phyloP scores from a whole-genome alignment of 768 basidiomycete genomes.

The Phaeotremella fagi region DNA sequence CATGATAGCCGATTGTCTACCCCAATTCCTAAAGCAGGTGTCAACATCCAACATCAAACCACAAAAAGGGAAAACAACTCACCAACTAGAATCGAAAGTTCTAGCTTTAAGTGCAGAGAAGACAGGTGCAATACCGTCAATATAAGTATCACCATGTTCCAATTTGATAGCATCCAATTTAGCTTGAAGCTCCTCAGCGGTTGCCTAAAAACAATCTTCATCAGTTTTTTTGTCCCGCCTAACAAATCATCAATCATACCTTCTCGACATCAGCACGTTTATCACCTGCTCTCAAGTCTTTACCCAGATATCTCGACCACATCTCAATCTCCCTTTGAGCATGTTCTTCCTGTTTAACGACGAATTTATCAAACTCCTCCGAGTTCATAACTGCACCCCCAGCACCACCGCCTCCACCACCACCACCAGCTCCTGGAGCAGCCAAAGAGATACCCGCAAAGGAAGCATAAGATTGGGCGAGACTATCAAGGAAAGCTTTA shows the following conservation, averaged over 20 bases:
- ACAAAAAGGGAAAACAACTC: neutral
- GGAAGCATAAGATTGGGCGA: constrained; percentile 79
- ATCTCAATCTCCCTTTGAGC: constrained; percentile 90
- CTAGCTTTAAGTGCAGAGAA: constrained; percentile 96
- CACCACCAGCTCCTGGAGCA: constrained; percentile 61
- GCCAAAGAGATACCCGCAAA: constrained; percentile 81
- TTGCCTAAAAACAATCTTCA: constrained; percentile 19
- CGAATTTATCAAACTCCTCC: constrained; percentile 96
- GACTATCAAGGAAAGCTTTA: constrained; percentile 83
- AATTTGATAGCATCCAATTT: constrained; percentile 79
- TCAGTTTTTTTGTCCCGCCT: neutral
- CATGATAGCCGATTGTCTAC: constrained; percentile 86
- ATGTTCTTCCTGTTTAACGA: constrained; percentile 84
- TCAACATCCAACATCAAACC: neutral
- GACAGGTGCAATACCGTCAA: constrained; percentile 88
- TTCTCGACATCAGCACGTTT: constrained; percentile 84
- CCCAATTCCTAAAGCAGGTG: constrained; percentile 65
- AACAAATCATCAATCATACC: constrained; percentile 49
- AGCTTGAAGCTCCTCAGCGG: constrained; percentile 61
- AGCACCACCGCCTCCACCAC: constrained; percentile 57
- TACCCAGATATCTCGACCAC: constrained; percentile 92
- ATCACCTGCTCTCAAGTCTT: constrained; percentile 88
- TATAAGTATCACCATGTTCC: constrained; percentile 90
- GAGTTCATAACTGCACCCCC: constrained; percentile 92
- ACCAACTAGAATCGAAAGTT: constrained; percentile 95